phyloP scores from a whole-genome alignment of 129 eudicot species.

The Apium graveolens region DNA sequence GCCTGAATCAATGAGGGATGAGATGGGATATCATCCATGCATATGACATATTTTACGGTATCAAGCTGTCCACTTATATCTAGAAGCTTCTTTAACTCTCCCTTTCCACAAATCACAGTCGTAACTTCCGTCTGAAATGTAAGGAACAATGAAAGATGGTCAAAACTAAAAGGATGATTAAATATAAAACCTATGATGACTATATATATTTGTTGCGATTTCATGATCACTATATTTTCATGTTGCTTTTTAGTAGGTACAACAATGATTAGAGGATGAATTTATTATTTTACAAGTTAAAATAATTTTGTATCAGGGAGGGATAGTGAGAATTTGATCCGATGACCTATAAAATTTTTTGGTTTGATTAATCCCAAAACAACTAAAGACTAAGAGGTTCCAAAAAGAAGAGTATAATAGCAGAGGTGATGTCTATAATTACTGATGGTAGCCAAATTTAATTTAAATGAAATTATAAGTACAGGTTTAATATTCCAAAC shows the following conservation, averaged over 20 bases:
- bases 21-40: constrained; percentile 67
- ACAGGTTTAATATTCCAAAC: not conserved
- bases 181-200: not conserved
- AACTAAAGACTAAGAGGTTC: not conserved
- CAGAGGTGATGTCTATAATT: not conserved
- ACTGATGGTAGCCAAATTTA: not conserved
- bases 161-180: not conserved
- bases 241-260: not conserved
- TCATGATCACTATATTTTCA: not conserved
- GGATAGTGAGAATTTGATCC: not conserved
- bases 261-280: not conserved
- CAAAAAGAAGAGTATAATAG: not conserved
- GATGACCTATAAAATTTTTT: not conserved
- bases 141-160: not conserved
- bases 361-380: not conserved
- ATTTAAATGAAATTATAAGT: not conserved
- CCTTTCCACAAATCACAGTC: constrained; percentile 87
- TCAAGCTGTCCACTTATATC: constrained; percentile 82
- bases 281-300: not conserved
- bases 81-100: constrained; percentile 77
- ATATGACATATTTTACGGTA: constrained; percentile 74
- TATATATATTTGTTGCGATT: not conserved
- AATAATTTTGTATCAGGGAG: not conserved
- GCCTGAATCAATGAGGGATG: constrained; percentile 35
- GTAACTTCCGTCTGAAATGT: constrained; percentile 80